Conservation (phyloP, 345 rosid species). For the Excoecaria cochinchinensis region DNA sequence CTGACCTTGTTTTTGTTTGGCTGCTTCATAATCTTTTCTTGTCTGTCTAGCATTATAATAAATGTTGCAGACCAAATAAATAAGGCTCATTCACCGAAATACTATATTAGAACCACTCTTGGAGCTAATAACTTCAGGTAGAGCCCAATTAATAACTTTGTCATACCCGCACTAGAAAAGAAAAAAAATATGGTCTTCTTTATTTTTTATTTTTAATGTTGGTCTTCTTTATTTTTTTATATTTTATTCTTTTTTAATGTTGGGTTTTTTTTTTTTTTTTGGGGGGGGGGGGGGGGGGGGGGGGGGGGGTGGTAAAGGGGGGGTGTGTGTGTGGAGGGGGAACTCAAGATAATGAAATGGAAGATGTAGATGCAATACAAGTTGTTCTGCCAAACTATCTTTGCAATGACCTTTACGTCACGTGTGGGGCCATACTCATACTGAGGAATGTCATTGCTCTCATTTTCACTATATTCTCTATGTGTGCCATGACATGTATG, state of each 20-base stretch:
- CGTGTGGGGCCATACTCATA: neutral
- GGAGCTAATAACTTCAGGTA: neutral
- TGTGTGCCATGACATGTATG: neutral
- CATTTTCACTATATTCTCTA: neutral
- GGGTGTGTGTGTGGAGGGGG: too few species aligned
- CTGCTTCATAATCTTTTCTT: neutral
- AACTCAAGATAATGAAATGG: neutral
- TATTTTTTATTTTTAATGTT: too few species aligned
- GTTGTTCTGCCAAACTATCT: neutral
- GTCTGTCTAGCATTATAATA: neutral
- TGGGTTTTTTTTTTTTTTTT: too few species aligned
- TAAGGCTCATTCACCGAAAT: neutral
- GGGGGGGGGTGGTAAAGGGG: too few species aligned
- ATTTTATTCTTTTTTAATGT: too few species aligned
- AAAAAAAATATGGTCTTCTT: neutral
- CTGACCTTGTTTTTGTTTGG: neutral
- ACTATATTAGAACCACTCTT: neutral
- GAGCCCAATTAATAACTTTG: neutral
- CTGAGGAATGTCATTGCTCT: neutral
- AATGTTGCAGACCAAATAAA: neutral
- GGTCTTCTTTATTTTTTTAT: too few species aligned
- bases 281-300: too few species aligned
- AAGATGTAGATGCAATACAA: neutral
- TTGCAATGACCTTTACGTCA: neutral
- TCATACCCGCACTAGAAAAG: neutral